Evolutionary conservation across 495 filamentous ascomycete genomes (phyloP).

Genomic region (Trichoderma reesei): DNA sequence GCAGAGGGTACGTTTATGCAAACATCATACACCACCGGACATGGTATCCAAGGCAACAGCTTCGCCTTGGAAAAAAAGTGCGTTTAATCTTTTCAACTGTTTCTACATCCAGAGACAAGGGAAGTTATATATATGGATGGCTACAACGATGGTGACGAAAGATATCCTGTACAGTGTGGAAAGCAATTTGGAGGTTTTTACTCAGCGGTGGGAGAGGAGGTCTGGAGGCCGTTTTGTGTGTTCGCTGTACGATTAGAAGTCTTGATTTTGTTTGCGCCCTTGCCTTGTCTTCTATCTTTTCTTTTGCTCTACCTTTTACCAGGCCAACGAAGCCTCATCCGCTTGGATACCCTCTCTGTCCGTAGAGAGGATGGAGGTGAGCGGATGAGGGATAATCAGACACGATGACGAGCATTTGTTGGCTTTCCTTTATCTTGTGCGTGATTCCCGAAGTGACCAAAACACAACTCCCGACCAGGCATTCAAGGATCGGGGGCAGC

Average conservation of each 20-base stretch:
- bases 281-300: not conserved
- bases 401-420: not conserved
- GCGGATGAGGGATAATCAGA: not conserved
- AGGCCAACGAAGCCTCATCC: not conserved
- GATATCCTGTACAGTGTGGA: slow-evolving; percentile 5
- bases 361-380: not conserved
- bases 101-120: not conserved
- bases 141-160: slow-evolving; percentile 5
- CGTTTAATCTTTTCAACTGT: not conserved
- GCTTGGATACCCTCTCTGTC: not conserved
- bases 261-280: not conserved
- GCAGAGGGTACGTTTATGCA: not conserved
- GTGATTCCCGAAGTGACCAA: not conserved
- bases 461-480: no score
- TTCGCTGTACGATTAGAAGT: not conserved
- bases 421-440: not conserved
- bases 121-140: not conserved
- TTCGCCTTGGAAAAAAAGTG: not conserved
- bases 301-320: not conserved
- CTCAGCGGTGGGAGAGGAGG: not conserved
- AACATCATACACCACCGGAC: not conserved
- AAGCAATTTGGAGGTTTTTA: not conserved
- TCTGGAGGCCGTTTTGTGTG: not conserved
- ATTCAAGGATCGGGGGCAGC: no score
- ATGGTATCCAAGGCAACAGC: not conserved